phyloP scores from a whole-genome alignment of 768 basidiomycete species.

The Mycena galopus region DNA sequence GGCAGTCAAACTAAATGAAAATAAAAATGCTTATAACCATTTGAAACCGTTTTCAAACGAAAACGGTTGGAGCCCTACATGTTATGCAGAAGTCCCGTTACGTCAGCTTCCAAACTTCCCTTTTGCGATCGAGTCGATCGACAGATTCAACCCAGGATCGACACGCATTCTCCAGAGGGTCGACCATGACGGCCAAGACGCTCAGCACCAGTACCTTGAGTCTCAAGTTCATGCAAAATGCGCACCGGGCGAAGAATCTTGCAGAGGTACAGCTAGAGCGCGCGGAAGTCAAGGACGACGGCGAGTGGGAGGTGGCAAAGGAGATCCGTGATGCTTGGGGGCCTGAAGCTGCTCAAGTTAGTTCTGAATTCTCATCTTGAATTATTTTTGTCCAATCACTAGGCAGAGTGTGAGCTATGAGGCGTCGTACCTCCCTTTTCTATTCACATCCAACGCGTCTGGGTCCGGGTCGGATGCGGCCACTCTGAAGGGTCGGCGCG shows the following conservation, averaged over 20 bases:
- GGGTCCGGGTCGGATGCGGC: slow-evolving; percentile 28
- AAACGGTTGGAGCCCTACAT: too few relatives aligned
- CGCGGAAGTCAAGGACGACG: slow-evolving; percentile 68
- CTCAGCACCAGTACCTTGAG: slow-evolving; percentile 75
- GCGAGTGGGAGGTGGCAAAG: slow-evolving; percentile 71
- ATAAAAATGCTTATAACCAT: too few relatives aligned
- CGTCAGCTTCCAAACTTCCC: too few relatives aligned
- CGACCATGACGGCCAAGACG: slow-evolving; percentile 59
- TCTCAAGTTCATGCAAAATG: slow-evolving; percentile 82
- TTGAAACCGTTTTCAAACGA: too few relatives aligned
- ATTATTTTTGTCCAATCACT: too few relatives aligned
- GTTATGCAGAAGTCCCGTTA: too few relatives aligned
- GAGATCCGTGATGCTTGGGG: slow-evolving; percentile 70
- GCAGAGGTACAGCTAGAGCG: slow-evolving; percentile 64
- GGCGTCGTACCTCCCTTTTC: slow-evolving; percentile 75
- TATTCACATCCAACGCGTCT: slow-evolving; percentile 57
- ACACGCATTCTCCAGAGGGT: not conserved
- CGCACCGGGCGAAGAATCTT: slow-evolving; percentile 66
- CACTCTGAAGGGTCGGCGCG: slow-evolving; percentile 61
- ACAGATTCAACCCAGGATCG: too few relatives aligned
- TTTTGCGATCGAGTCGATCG: too few relatives aligned
- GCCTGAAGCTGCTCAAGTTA: slow-evolving; percentile 16
- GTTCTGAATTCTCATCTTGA: not conserved
- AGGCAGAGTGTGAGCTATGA: slow-evolving; percentile 59
- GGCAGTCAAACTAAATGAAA: too few relatives aligned